Evolutionary conservation across 2,329 filamentous ascomycete genomes (phyloP).

Genomic region (Plectosphaerella plurivora): DNA sequence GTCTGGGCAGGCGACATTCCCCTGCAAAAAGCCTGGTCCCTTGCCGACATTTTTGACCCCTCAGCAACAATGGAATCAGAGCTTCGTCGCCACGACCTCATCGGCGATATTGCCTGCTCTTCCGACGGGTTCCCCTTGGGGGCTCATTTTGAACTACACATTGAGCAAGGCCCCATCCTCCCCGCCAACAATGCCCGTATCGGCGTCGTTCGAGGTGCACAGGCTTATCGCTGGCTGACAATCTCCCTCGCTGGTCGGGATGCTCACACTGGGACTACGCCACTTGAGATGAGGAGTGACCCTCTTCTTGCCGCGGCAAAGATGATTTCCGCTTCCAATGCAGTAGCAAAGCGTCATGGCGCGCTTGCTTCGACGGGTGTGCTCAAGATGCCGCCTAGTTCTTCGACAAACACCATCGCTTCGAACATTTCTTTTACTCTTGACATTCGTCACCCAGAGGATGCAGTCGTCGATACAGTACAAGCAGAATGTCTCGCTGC

Average conservation of each 20-base stretch:
- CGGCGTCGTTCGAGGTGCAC: constrained; percentile 67
- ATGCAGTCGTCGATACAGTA: constrained; percentile 11
- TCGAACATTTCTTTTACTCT: constrained; percentile 12
- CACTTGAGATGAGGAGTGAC: constrained; percentile 61
- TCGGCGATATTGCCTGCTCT: constrained; percentile 41
- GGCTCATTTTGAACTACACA: constrained; percentile 79
- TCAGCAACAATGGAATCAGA: constrained; percentile 30
- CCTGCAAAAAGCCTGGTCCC: constrained; percentile 52
- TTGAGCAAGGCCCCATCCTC: constrained; percentile 77
- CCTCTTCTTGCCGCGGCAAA: constrained; percentile 63
- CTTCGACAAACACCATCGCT: constrained; percentile 13
- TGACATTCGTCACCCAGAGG: constrained; percentile 12
- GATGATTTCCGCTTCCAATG: constrained; percentile 63
- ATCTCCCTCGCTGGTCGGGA: constrained; percentile 63
- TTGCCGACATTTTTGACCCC: constrained; percentile 40
- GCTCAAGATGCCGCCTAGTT: constrained; percentile 27
- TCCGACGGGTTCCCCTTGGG: constrained; percentile 46
- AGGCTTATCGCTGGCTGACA: constrained; percentile 72
- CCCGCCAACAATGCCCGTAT: constrained; percentile 60
- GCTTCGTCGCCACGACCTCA: constrained; percentile 66
- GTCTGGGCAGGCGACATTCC: constrained; percentile 71
- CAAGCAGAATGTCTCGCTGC: constrained; percentile 15
- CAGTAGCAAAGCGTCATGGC: constrained; percentile 52
- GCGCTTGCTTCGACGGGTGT: constrained; percentile 69
- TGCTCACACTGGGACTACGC: constrained; percentile 72